Percentiles rank a stretch among this genome's conserved stretches.
These are phyloP conservation scores for Drechslerella coelobrocha DNA, from an alignment of 2,329 filamentous ascomycete genomes.

Conservation along the genomic window DNA sequence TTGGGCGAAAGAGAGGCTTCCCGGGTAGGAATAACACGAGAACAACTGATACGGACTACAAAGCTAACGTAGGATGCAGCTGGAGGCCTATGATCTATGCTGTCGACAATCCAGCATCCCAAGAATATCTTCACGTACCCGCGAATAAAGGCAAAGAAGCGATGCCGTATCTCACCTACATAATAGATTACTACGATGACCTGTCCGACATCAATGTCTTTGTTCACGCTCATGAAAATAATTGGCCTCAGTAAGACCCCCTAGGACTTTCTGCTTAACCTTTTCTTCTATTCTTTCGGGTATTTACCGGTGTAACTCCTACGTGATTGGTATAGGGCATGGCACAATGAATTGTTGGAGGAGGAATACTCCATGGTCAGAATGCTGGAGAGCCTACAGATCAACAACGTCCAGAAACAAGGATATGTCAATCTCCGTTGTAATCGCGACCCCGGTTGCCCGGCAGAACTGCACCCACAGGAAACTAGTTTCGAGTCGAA, in stretches of 20 bases:
- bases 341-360: conserved; percentile 67
- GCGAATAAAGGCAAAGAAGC: conserved; percentile 70
- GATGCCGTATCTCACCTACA: conserved; percentile 69
- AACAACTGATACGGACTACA: neutral
- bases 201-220: conserved; percentile 68
- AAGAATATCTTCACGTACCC: conserved; percentile 60
- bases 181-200: conserved; percentile 68
- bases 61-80: conserved; percentile 11
- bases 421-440: conserved; percentile 70
- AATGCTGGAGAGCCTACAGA: conserved; percentile 63
- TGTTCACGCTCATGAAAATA: conserved; percentile 65
- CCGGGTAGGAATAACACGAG: conserved; percentile 10
- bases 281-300: neutral
- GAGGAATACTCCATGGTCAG: conserved; percentile 60
- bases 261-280: neutral
- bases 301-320: neutral
- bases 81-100: conserved; percentile 61
- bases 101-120: conserved; percentile 61
- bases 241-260: conserved; percentile 21
- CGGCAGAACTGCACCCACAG: conserved; percentile 62
- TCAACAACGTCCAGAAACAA: conserved; percentile 62
- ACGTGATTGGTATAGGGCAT: conserved; percentile 57
- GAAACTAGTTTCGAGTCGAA: conserved; percentile 60
- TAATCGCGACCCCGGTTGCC: conserved; percentile 66
- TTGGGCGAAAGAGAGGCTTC: conserved; percentile 31